Base-by-base conservation (phyloP, 2,329 filamentous ascomycete species). In the Penicillium sp. region DNA sequence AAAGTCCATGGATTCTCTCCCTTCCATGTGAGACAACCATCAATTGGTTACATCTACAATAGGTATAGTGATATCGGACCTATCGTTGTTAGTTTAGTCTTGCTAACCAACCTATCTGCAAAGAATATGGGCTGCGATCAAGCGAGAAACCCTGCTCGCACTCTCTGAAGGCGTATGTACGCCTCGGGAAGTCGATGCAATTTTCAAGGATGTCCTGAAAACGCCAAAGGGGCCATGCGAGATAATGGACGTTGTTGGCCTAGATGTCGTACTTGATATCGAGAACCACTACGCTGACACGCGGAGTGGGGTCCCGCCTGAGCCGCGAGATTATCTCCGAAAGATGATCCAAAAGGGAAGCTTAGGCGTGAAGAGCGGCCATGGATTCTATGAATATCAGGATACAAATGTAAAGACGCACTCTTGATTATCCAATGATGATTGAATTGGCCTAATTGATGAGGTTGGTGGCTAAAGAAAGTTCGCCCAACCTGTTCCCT, bases 91-190 rank as follows among this genome's bases (percentile, higher is more conserved):
- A n/a, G n/a, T n/a, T n/a, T n/a, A n/a, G 6, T 39, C 4, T 6
- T 12, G 36, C 36, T 39, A 39, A 39, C 39, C 39, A 18, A 28
- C 29, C 15, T 5, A 24, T 23, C 18, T 33, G 31, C 21, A 24
- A 55, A 71, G 69, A n/a, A 69, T 75, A 41, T 75, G 73, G 73
- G 71, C 72, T 2, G 72, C 72, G 16, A 72, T 76, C 42, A 76
- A 76, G 53, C 64, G 72, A n/a, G 73, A 76, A 63, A 62, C 68
- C 5, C 65, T 76, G 8, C 58, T 67, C 13, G 58, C 68, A 3
- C 54, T 73, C 8, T 55, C 65, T 0, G 71, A 75, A 45, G 72
- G 69, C 1, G 67, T 74, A 6, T 65, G 62, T 21, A 62, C 61
- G 0, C 71, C 73, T 0, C 51, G 66, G 13, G 72, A 75, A 44